Evolutionary conservation across 164 flowering plant genomes (phyloP).

Genomic region (Aristolochia contorta): DNA sequence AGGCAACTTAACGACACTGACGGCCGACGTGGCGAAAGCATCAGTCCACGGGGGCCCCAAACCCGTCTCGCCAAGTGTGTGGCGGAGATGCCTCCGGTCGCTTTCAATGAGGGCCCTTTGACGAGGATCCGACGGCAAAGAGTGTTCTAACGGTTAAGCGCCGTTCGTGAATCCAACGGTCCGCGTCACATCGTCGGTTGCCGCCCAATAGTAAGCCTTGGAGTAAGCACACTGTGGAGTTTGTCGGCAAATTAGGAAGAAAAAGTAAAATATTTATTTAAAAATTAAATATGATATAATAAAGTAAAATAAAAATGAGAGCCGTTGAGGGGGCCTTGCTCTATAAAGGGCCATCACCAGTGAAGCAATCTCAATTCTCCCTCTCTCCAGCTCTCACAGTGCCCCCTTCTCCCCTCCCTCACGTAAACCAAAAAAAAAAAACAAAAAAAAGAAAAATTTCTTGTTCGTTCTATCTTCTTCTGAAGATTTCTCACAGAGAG

Average conservation of each 20-base stretch:
- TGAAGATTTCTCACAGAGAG: no score
- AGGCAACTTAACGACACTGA: no score
- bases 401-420: no score
- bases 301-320: not conserved
- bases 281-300: not conserved
- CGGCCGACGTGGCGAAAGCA: not conserved
- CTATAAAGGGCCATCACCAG: not conserved
- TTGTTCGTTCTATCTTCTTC: no score
- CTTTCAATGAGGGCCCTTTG: not conserved
- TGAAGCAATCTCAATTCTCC: not conserved
- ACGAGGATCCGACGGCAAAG: not conserved
- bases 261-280: not conserved
- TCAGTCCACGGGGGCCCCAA: not conserved
- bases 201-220: constrained; percentile 5
- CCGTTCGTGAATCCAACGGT: not conserved
- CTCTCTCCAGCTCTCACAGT: not conserved
- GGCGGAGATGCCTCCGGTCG: not conserved
- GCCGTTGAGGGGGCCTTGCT: not conserved
- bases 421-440: no score
- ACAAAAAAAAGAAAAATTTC: no score
- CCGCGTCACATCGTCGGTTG: constrained; percentile 3
- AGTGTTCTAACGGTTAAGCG: not conserved
- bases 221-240: constrained; percentile 1
- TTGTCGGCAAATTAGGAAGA: constrained; percentile 7
- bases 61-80: not conserved